Base-by-base conservation (phyloP, 176 grass and related monocot genomes). In the Stipa capillata region DNA sequence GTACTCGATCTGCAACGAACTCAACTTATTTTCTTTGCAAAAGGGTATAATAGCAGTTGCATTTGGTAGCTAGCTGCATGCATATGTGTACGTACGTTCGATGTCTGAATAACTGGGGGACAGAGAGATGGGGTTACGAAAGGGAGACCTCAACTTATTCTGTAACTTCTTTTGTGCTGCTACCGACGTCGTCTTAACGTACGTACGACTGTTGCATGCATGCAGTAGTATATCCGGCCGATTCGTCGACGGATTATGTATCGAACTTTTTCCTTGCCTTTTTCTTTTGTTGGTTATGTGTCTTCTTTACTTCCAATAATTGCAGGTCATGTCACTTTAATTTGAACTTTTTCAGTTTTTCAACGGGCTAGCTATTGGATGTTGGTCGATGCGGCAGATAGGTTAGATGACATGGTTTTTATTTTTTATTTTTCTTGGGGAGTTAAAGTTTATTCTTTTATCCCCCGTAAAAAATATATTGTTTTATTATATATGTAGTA, bases 251-350 rank as follows among this genome's bases (percentile, higher is more conserved):
- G 1, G 52, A 55, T 31, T 24, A 16, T 59, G n/a, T 31, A 50
- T 13, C 21, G 44, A 17, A n/a, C 28, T 55, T 21, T 35, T 39
- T 18, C 8, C 8, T 42, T 12, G 21, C 35, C 52, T 7, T 76
- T 28, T 56, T 29, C 73, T 2, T 45, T 4, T 4, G 54, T 20
- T 76, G 60, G 49, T 58, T 47, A 28, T 7, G 8, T 43, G 60
- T 62, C 20, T 82, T 58, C 24, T 62, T 49, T 51, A 8, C 1
- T 50, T 8, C 4, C 31, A 84, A 78, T 70, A 77, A 78, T 84
- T 84, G 41, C 6, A 50, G 16, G 64, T 37, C 72, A 68, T 70
- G 41, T 61, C 64, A 51, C 52, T 40, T 48, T n/a, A n/a, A n/a
- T n/a, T 32, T 41, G 16, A 78, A 40, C 41, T 7, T 84, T 77